phyloP scores from a whole-genome alignment of 495 filamentous ascomycete species.

The Neurospora sp. region DNA sequence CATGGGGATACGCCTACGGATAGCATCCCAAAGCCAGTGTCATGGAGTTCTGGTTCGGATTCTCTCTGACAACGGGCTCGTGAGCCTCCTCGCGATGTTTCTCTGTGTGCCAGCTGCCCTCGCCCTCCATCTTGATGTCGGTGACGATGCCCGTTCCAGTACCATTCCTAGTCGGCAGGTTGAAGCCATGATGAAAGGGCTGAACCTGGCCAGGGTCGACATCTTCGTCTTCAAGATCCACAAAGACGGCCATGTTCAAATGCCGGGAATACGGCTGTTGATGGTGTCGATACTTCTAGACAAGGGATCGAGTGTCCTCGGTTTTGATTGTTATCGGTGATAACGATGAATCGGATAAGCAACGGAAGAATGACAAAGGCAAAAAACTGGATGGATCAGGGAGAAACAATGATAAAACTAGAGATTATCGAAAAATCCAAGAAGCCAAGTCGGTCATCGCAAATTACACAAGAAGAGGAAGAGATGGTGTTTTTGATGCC shows the following conservation, averaged over 20 bases:
- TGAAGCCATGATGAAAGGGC: background rate
- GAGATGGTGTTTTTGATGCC: slow-evolving; percentile 5
- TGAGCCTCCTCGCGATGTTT: slow-evolving; percentile 11
- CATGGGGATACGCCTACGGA: slow-evolving; percentile 49
- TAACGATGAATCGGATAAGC: background rate
- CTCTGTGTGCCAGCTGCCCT: background rate
- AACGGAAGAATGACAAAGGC: background rate
- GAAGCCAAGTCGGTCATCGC: background rate
- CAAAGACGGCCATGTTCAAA: slow-evolving; percentile 53
- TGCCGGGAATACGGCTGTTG: no score
- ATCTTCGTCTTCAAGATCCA: slow-evolving; percentile 52
- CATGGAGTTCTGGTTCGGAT: slow-evolving; percentile 60
- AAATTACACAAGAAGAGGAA: background rate
- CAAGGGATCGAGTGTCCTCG: background rate
- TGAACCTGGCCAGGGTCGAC: slow-evolving; percentile 32
- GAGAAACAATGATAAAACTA: background rate
- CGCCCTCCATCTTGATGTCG: background rate
- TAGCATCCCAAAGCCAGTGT: slow-evolving; percentile 78
- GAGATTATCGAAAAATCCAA: background rate
- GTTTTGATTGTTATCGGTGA: background rate
- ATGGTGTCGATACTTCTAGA: background rate
- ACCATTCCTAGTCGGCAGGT: background rate
- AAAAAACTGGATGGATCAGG: background rate
- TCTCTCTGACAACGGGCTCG: slow-evolving; percentile 31
- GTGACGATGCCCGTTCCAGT: background rate